Percentiles rank a stretch among this genome's conserved stretches.
phyloP scores from a whole-genome alignment of 345 rosid species.

The Pugionium dolabratum region DNA sequence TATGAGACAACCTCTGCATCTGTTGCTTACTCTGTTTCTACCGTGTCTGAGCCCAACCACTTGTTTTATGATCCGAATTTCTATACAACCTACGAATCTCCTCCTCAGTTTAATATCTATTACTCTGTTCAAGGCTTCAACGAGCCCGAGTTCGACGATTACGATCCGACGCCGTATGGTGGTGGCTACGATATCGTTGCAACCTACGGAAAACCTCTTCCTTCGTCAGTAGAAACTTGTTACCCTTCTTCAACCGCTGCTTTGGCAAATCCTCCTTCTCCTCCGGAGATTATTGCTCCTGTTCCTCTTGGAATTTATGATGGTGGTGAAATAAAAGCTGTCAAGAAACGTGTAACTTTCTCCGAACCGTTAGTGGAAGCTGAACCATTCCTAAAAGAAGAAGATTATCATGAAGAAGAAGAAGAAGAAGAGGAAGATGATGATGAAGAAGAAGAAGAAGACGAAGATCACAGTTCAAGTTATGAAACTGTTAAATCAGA shows the following conservation, averaged over 20 bases:
- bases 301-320: constrained; percentile 40
- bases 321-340: constrained; percentile 33
- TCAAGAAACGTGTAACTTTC: constrained; percentile 36
- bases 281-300: constrained; percentile 40
- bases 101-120: constrained; percentile 48
- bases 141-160: constrained; percentile 59
- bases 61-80: constrained; percentile 35
- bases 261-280: constrained; percentile 31
- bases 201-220: constrained; percentile 68
- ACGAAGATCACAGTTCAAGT: constrained; percentile 17
- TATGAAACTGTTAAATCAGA: constrained; percentile 10
- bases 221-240: constrained; percentile 59
- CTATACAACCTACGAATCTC: constrained; percentile 33
- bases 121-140: constrained; percentile 50
- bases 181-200: constrained; percentile 66
- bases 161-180: constrained; percentile 72
- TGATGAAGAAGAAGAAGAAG: constrained; percentile 4
- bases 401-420: constrained; percentile 8
- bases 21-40: constrained; percentile 51
- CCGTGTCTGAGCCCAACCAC: constrained; percentile 46
- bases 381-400: constrained; percentile 23
- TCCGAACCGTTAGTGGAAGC: constrained; percentile 36
- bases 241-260: constrained; percentile 50
- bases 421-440: background rate
- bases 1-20: constrained; percentile 31